Conservation (phyloP, 2,329 filamentous ascomycete genomes). For the Cladosporium cucumerinum region DNA sequence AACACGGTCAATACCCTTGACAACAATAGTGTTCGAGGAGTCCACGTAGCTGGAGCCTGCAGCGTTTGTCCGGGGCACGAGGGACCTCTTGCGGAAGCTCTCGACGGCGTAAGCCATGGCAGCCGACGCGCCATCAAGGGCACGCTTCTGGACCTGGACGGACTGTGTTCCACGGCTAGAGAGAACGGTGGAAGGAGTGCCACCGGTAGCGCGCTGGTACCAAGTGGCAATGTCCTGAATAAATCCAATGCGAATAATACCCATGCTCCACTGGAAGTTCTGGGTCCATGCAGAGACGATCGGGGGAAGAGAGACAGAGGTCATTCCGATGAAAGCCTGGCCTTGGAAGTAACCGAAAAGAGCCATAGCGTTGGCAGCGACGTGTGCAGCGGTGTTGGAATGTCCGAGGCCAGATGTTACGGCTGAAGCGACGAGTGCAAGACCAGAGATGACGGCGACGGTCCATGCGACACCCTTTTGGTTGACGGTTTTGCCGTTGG, state of each 20-base stretch:
- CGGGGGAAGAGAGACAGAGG: slow-evolving; percentile 74
- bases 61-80: slow-evolving; percentile 33
- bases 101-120: slow-evolving; percentile 54
- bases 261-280: slow-evolving; percentile 98
- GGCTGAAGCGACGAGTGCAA: slow-evolving; percentile 79
- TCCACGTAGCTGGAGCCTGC: slow-evolving; percentile 29
- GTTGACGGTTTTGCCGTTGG: slow-evolving; percentile 90
- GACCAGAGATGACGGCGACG: slow-evolving; percentile 80
- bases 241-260: slow-evolving; percentile 83
- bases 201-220: slow-evolving; percentile 93
- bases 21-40: slow-evolving; percentile 45
- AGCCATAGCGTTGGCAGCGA: slow-evolving; percentile 90
- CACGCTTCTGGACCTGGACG: slow-evolving; percentile 75
- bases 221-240: slow-evolving; percentile 87
- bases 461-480: slow-evolving; percentile 85
- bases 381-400: slow-evolving; percentile 89
- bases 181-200: slow-evolving; percentile 74
- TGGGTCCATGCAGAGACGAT: slow-evolving; percentile 92
- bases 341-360: slow-evolving; percentile 93
- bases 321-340: slow-evolving; percentile 86
- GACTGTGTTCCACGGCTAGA: slow-evolving; percentile 71
- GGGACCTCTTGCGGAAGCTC: slow-evolving; percentile 41
- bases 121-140: slow-evolving; percentile 43
- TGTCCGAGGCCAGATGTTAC: slow-evolving; percentile 87
- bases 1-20: slow-evolving; percentile 83